phyloP scores from a whole-genome alignment of 257 asterid genomes.

The Cruciata laevipes region DNA sequence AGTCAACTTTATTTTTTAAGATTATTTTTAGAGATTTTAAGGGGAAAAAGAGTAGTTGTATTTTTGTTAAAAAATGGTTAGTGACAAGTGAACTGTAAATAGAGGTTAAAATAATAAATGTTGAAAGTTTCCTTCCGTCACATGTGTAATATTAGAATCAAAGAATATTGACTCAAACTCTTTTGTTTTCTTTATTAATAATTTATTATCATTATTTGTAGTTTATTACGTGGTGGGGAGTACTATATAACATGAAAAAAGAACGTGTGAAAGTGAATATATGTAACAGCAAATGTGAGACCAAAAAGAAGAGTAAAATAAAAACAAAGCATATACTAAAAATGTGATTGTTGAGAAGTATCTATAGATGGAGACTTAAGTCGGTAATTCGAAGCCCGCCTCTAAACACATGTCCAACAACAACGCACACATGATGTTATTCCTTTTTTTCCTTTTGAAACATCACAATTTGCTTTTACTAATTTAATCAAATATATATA shows the following conservation, averaged over 20 bases:
- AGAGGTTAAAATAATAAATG: neutral
- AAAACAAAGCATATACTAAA: neutral
- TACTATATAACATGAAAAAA: neutral
- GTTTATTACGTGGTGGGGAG: neutral
- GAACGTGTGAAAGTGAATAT: constrained; percentile 4
- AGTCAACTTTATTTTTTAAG: no score
- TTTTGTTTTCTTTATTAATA: neutral
- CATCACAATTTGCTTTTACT: no score
- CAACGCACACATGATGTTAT: no score
- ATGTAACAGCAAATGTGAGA: neutral
- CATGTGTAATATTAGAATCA: neutral
- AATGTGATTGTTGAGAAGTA: constrained; percentile 1
- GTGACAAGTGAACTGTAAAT: neutral
- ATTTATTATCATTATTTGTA: neutral
- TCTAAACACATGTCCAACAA: neutral
- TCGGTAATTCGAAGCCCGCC: neutral
- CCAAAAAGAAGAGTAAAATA: neutral
- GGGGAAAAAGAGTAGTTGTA: neutral
- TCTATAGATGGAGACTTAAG: neutral
- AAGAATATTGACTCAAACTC: neutral
- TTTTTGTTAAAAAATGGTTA: neutral
- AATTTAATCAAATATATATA: no score
- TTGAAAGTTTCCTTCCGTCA: neutral
- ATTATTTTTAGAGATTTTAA: neutral
- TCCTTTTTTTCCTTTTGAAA: no score